These are phyloP conservation scores for Colletotrichum euphorbiae DNA, from an alignment of 2,329 filamentous ascomycete genomes.

Conservation along the genomic window DNA sequence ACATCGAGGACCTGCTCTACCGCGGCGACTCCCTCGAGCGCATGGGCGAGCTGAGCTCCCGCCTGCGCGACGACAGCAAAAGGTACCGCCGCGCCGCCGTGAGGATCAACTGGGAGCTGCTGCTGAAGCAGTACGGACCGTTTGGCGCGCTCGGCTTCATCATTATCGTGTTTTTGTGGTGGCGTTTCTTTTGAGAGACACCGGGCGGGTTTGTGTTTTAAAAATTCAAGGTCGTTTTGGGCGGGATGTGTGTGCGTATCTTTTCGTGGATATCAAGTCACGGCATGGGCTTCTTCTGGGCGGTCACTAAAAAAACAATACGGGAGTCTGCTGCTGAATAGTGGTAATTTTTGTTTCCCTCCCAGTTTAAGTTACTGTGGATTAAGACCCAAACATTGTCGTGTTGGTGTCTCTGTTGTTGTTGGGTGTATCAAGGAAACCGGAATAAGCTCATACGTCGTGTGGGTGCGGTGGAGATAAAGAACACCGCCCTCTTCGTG, in stretches of 20 bases:
- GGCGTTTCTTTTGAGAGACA: conserved; percentile 83
- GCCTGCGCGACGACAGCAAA: conserved; percentile 90
- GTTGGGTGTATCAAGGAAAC: conserved; percentile 20
- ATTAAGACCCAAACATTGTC: conserved; percentile 32
- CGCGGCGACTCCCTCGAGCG: conserved; percentile 92
- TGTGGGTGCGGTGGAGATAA: conserved; percentile 8
- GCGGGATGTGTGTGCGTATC: neutral
- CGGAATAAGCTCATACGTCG: conserved; percentile 31
- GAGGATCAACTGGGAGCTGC: conserved; percentile 96
- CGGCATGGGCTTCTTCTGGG: neutral
- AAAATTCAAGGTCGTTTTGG: neutral
- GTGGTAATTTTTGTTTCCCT: neutral
- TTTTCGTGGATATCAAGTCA: conserved; percentile 10
- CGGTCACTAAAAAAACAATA: conserved; percentile 12
- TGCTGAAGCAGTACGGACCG: conserved; percentile 96
- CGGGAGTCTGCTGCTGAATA: conserved; percentile 20
- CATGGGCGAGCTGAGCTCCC: conserved; percentile 94
- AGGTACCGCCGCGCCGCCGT: conserved; percentile 95
- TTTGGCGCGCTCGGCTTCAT: conserved; percentile 85
- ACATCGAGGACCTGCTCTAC: conserved; percentile 97
- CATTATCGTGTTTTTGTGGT: conserved; percentile 88
- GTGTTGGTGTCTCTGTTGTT: conserved; percentile 26
- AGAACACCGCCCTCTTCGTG: conserved; percentile 1
- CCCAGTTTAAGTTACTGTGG: conserved; percentile 25
- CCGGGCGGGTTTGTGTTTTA: neutral